These are phyloP conservation scores for Collybiopsis confluens DNA, from an alignment of 768 basidiomycete species.

Conservation along the genomic window DNA sequence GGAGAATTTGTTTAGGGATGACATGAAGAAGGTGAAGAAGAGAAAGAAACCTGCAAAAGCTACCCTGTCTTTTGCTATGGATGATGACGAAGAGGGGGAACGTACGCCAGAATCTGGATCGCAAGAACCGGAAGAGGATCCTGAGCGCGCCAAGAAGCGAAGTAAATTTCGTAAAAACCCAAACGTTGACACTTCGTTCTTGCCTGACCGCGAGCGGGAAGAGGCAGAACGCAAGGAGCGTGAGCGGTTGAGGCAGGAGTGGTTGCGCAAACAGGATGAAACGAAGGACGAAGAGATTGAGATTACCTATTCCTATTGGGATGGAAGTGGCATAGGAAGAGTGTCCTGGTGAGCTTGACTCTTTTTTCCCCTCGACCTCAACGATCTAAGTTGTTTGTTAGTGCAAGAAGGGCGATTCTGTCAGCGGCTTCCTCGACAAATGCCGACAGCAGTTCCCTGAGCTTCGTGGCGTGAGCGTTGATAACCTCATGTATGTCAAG, in stretches of 20 bases:
- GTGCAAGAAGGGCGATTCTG: conserved; percentile 97
- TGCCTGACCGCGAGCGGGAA: conserved; percentile 97
- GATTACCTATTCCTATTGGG: conserved; percentile 96
- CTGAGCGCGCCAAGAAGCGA: conserved; percentile 55
- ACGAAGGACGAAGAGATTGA: conserved; percentile 76
- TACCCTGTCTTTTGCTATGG: conserved; percentile 87
- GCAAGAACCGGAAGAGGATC: conserved; percentile 34
- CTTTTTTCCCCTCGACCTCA: not conserved
- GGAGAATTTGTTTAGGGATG: conserved; percentile 86
- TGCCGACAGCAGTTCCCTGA: conserved; percentile 92
- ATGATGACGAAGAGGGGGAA: conserved; percentile 65
- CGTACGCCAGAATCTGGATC: conserved; percentile 17
- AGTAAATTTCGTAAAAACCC: conserved; percentile 92
- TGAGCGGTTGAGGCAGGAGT: conserved; percentile 85
- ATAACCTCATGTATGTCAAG: conserved; percentile 99
- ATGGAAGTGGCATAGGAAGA: conserved; percentile 94
- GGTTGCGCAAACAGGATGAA: conserved; percentile 70
- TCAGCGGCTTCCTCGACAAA: conserved; percentile 86
- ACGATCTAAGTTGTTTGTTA: conserved; percentile 26
- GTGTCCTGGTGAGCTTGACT: conserved; percentile 64
- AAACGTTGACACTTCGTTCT: conserved; percentile 93
- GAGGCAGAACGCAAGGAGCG: conserved; percentile 86
- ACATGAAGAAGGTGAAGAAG: conserved; percentile 84
- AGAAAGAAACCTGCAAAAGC: conserved; percentile 86
- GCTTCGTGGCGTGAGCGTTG: conserved; percentile 82